phyloP scores from a whole-genome alignment of 345 rosid genomes.

The Abelmoschus esculentus region DNA sequence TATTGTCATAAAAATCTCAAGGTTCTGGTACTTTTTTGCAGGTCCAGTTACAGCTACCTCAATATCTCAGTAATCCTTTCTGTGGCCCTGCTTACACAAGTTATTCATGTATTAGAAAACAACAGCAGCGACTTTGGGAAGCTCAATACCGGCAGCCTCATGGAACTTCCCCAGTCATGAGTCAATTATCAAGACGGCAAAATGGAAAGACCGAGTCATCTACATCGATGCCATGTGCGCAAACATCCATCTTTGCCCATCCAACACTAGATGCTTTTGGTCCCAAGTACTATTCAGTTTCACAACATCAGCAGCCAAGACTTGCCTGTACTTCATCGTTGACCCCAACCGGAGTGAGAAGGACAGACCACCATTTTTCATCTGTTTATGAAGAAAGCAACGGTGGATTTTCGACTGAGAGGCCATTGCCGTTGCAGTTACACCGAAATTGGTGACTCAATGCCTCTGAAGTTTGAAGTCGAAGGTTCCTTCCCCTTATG shows the following conservation, averaged over 20 bases:
- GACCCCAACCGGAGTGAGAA: slow-evolving; percentile 26
- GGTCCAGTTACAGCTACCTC: slow-evolving; percentile 41
- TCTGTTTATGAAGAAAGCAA: slow-evolving; percentile 30
- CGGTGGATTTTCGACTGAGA: slow-evolving; percentile 26
- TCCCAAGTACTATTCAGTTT: slow-evolving; percentile 24
- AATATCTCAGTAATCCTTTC: slow-evolving; percentile 29
- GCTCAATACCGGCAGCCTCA: slow-evolving; percentile 32
- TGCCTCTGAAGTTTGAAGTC: slow-evolving; percentile 16
- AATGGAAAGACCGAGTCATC: slow-evolving; percentile 33
- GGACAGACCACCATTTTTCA: slow-evolving; percentile 43
- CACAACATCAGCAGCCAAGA: slow-evolving; percentile 35
- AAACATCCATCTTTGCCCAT: slow-evolving; percentile 19
- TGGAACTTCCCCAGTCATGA: slow-evolving; percentile 23
- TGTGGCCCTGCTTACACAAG: slow-evolving; percentile 16
- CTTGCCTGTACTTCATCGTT: slow-evolving; percentile 33
- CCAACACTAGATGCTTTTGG: slow-evolving; percentile 21
- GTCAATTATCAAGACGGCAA: slow-evolving; percentile 37
- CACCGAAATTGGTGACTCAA: slow-evolving; percentile 41
- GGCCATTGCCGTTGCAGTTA: slow-evolving; percentile 41
- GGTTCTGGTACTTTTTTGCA: slow-evolving; percentile 12
- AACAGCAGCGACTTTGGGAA: slow-evolving; percentile 40
- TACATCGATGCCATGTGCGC: slow-evolving; percentile 20
- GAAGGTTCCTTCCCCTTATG: background rate
- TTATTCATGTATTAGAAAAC: slow-evolving; percentile 22
- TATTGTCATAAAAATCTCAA: background rate